These are phyloP conservation scores for Yamadazyma diddensiae DNA, from an alignment of 1,139 yeast species.

Conservation along the genomic window DNA sequence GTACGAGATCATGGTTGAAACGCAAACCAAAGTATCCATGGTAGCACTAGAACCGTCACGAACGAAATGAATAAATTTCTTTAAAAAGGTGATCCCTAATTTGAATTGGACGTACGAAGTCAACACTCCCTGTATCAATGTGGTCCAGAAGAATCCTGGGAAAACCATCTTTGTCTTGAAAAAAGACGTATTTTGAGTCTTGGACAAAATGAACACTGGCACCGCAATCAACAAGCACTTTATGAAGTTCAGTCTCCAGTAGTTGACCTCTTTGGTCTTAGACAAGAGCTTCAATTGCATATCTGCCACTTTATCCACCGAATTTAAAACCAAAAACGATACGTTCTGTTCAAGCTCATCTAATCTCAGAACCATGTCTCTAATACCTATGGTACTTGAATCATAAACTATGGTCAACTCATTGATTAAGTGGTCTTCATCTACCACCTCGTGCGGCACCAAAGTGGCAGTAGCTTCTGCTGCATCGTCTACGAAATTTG, in stretches of 20 bases:
- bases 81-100: conserved; percentile 62
- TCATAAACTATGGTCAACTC: conserved; percentile 48
- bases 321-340: conserved; percentile 41
- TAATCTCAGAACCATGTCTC: conserved; percentile 51
- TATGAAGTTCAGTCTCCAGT: conserved; percentile 61
- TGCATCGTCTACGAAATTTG: conserved; percentile 5
- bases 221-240: conserved; percentile 53
- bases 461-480: conserved; percentile 7
- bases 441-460: conserved; percentile 8
- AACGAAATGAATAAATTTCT: conserved; percentile 63
- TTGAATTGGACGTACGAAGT: conserved; percentile 69
- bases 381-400: conserved; percentile 47
- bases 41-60: conserved; percentile 68
- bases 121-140: conserved; percentile 59
- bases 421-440: conserved; percentile 15
- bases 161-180: conserved; percentile 29
- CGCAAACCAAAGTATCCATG: conserved; percentile 88
- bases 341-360: conserved; percentile 23
- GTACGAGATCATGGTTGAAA: conserved; percentile 80
- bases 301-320: conserved; percentile 44
- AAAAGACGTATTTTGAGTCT: conserved; percentile 38
- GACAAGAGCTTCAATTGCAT: conserved; percentile 70
- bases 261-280: conserved; percentile 65
- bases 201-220: conserved; percentile 62
- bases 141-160: conserved; percentile 56